Base-by-base conservation (phyloP, 257 asterid genomes). In the Solanum chaucha region DNA sequence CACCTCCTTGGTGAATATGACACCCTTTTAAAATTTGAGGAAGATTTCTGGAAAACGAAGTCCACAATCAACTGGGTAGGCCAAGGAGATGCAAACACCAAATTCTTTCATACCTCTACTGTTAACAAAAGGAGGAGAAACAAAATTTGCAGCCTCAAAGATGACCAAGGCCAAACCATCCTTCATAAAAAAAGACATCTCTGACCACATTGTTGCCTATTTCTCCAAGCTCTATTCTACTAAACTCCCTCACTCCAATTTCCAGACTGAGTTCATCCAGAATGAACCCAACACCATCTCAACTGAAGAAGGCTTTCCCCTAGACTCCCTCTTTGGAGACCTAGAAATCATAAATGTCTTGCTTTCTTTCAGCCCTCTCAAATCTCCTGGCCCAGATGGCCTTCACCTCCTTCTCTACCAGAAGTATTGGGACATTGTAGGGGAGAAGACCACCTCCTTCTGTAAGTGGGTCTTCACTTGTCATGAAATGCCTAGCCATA, bases 281-380 rank as follows among this genome's bases (percentile, higher is more conserved):
- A 48, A 48, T 48, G 20, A 48, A 19, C 24, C 24, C 24, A 58
- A 58, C 65, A 58, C 11, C 10, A 19, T 58, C 65, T 19, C n/a
- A 5, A 5, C 0, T 20, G 11, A 19, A 7, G 26, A 7, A 1
- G 11, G 9, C 10, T 1, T 6, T 0, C 24, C 8, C 1, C 26
- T 58, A 19, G 65, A 58, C 3, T 19, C n/a, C 65, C 1, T 4
- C 11, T 10, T 58, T 1, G 7, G 22, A 6, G 24, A 19, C 1
- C 1, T 1, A 6, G 11, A 55, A 20, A 58, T 58, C 4, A 19
- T 0, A 13, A 48, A 14, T 48, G 20, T 2, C 9, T 15, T 55
- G 22, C 0, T 5, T 5, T 5, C 4, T 2, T 55, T 55, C 10
- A 55, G 9, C 9, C 64, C 4, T 1, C n/a, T 51, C 9, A 17